Percentiles rank a stretch among this genome's conserved stretches.
phyloP scores from a whole-genome alignment of 225 moss, liverwort and hornwort genomes.

The Bryoerythrophyllum caledonicum region DNA sequence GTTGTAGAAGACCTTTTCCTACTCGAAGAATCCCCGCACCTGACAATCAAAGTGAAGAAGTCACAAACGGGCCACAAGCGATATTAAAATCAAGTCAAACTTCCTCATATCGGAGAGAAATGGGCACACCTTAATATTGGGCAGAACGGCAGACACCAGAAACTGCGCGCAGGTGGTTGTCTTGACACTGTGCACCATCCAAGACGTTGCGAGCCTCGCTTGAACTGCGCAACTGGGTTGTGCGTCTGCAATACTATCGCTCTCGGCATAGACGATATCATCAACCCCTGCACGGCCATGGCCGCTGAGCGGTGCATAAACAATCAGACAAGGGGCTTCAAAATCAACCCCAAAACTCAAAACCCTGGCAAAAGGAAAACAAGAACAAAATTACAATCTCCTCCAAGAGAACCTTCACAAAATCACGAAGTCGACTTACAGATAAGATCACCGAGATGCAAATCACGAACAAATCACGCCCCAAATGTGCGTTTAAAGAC shows the following conservation, averaged over 20 bases:
- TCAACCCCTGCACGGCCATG: conserved; percentile 40
- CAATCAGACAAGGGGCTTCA: neutral
- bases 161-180: conserved; percentile 39
- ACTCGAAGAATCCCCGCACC: conserved; percentile 42
- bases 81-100: neutral
- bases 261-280: conserved; percentile 33
- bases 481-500: neutral
- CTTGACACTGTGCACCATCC: conserved; percentile 18
- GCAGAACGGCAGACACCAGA: conserved; percentile 48
- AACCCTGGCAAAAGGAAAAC: neutral
- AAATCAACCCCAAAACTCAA: neutral
- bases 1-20: conserved; percentile 23
- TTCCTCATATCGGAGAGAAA: neutral
- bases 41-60: neutral
- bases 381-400: too few species aligned
- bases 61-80: neutral
- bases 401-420: neutral
- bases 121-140: conserved; percentile 31
- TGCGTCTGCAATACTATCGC: conserved; percentile 35
- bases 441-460: neutral
- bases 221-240: conserved; percentile 28
- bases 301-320: conserved; percentile 11
- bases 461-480: neutral
- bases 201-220: conserved; percentile 16
- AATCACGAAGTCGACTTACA: neutral